A percentile compares a stretch with the other conserved stretches of the same genome.
Conservation (phyloP, 345 rosid species). For the Cardamine chenopodiifolia region DNA sequence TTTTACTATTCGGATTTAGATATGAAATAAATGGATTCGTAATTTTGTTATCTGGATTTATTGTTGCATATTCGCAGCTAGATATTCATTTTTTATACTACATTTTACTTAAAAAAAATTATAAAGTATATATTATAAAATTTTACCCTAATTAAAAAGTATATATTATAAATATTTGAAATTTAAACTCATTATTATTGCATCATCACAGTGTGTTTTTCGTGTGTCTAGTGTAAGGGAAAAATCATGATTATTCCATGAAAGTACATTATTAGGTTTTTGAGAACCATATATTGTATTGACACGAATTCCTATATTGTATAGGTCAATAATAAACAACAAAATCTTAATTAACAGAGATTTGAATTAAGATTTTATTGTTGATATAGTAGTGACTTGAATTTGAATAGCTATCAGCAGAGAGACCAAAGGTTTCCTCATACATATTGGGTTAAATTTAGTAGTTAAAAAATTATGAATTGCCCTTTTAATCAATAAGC, state of each 20-base stretch:
- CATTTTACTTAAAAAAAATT: too few relatives aligned
- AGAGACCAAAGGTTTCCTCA: neutral
- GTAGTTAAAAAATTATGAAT: neutral
- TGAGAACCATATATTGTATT: neutral
- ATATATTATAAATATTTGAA: neutral
- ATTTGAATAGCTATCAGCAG: neutral
- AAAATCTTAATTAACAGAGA: neutral
- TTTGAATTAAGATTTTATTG: neutral
- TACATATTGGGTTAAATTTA: neutral
- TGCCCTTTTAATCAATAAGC: slow-evolving; percentile 28
- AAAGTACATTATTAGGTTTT: neutral
- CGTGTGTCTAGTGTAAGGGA: neutral
- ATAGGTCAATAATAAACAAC: neutral
- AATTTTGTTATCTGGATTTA: too few relatives aligned
- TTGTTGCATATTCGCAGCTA: too few relatives aligned
- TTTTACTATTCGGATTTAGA: too few relatives aligned
- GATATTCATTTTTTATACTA: too few relatives aligned
- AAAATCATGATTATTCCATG: slow-evolving; percentile 11
- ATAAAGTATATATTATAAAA: too few relatives aligned
- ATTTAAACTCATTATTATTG: slow-evolving; percentile 1
- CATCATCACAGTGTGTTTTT: slow-evolving; percentile 19
- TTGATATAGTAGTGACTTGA: neutral
- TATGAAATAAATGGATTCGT: too few relatives aligned
- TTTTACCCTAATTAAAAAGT: neutral
- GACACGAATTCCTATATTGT: neutral